A percentile compares a stretch with the other conserved stretches of the same genome.
These are phyloP conservation scores for Alnus rubra DNA, from an alignment of 306 rosid species.

Conservation along the genomic window DNA sequence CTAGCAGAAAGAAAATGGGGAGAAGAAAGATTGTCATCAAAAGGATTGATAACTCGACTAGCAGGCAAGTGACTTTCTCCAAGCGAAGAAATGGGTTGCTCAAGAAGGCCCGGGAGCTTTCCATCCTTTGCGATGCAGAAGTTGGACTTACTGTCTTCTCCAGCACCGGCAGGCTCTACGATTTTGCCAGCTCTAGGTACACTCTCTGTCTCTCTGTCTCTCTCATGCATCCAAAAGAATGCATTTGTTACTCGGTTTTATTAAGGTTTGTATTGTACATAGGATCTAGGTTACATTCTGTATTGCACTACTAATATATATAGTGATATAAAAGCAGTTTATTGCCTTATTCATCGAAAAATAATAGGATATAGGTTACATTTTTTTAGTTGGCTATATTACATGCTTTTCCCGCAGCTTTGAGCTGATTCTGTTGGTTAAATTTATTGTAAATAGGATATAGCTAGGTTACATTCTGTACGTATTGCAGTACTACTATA, in stretches of 20 bases:
- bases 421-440: too few species aligned
- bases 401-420: too few species aligned
- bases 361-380: too few species aligned
- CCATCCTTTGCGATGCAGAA: slow-evolving; percentile 54
- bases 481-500: background rate
- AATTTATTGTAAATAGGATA: too few species aligned
- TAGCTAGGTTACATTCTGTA: too few species aligned
- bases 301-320: too few species aligned
- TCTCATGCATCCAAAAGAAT: background rate
- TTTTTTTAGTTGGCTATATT: too few species aligned
- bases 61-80: slow-evolving; percentile 53
- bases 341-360: too few species aligned
- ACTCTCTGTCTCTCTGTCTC: background rate
- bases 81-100: slow-evolving; percentile 51
- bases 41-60: slow-evolving; percentile 47
- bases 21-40: slow-evolving; percentile 53
- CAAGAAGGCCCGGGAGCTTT: slow-evolving; percentile 53
- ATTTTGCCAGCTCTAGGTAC: slow-evolving; percentile 49
- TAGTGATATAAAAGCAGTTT: too few species aligned
- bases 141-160: slow-evolving; percentile 51
- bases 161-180: slow-evolving; percentile 46
- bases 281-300: too few species aligned
- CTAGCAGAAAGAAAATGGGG: slow-evolving; percentile 29
- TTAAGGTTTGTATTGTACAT: too few species aligned
- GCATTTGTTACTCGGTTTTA: background rate